Percentiles rank a stretch among this genome's conserved stretches.
phyloP scores from a whole-genome alignment of 108 stramenopile species.

The Nitzschia putrida region DNA sequence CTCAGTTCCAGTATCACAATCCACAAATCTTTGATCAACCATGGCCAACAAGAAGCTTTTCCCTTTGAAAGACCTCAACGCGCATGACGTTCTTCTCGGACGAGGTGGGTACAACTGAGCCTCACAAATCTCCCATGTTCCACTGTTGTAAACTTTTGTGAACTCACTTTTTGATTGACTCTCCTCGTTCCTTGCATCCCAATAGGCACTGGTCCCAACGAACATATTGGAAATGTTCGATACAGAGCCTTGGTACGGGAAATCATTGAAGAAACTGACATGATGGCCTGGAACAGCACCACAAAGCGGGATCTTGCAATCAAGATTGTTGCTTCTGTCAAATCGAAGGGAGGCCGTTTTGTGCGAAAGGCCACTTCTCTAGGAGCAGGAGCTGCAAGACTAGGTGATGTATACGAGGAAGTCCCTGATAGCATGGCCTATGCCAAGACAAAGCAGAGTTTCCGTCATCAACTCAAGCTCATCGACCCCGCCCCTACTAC shows the following conservation, averaged over 20 bases:
- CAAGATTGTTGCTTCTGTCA: background rate
- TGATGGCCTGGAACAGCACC: constrained; percentile 4
- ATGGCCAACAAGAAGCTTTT: background rate
- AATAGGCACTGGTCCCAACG: constrained; percentile 27
- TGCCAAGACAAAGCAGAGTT: constrained; percentile 15
- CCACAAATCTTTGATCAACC: no score
- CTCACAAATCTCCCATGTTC: background rate
- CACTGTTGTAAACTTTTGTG: background rate
- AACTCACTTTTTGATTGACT: background rate
- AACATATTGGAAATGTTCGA: constrained; percentile 24
- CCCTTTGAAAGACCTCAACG: constrained; percentile 1
- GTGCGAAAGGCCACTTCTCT: background rate
- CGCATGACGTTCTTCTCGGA: background rate
- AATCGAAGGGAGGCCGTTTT: constrained; percentile 9
- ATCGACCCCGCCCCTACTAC: background rate
- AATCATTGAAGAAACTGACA: background rate
- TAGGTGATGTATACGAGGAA: constrained; percentile 6
- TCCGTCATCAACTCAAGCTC: constrained; percentile 15
- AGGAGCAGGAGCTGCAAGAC: background rate
- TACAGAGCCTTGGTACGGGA: constrained; percentile 24
- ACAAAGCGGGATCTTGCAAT: constrained; percentile 3
- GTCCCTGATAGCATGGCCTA: constrained; percentile 8
- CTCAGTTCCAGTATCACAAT: no score
- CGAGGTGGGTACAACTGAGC: background rate
- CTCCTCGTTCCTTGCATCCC: background rate